Percentiles rank a stretch among this genome's conserved stretches.
These are phyloP conservation scores for Malus asiatica DNA, from an alignment of 306 rosid species.

Conservation along the genomic window DNA sequence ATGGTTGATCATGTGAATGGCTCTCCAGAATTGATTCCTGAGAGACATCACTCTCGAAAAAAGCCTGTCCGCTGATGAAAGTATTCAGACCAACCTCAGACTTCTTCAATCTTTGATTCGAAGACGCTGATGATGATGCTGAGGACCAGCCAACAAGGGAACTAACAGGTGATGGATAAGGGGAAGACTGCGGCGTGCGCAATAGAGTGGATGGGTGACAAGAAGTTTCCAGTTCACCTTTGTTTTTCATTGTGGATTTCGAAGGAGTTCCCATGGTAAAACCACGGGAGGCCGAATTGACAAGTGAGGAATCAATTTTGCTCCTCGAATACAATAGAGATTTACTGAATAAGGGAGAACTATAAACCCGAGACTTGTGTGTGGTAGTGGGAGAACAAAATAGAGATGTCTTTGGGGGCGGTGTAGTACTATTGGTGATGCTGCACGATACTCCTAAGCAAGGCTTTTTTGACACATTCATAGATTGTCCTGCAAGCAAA, in stretches of 20 bases:
- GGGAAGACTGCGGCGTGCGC: constrained; percentile 20
- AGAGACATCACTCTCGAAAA: background rate
- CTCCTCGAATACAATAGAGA: constrained; percentile 5
- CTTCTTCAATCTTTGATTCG: background rate
- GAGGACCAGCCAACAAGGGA: constrained; percentile 29
- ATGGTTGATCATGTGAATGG: background rate
- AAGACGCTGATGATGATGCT: constrained; percentile 15
- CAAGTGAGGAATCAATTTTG: background rate
- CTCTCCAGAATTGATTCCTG: constrained; percentile 1
- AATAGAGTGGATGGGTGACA: background rate
- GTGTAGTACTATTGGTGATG: constrained; percentile 5
- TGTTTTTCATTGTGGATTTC: constrained; percentile 2
- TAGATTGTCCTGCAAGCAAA: constrained; percentile 27
- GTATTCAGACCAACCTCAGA: background rate
- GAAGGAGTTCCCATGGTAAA: constrained; percentile 10
- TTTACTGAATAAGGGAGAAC: background rate
- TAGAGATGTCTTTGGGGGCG: constrained; percentile 13
- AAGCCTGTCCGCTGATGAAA: background rate
- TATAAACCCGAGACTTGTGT: background rate
- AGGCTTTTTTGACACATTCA: constrained; percentile 14
- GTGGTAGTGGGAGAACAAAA: background rate
- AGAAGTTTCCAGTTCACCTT: constrained; percentile 7
- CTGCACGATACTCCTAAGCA: constrained; percentile 1
- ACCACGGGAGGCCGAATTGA: background rate
- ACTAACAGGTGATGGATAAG: constrained; percentile 18